A percentile compares a stretch with the other conserved stretches of the same genome.
Evolutionary conservation across 164 flowering plant species (phyloP).

Genomic region (Santalum album): DNA sequence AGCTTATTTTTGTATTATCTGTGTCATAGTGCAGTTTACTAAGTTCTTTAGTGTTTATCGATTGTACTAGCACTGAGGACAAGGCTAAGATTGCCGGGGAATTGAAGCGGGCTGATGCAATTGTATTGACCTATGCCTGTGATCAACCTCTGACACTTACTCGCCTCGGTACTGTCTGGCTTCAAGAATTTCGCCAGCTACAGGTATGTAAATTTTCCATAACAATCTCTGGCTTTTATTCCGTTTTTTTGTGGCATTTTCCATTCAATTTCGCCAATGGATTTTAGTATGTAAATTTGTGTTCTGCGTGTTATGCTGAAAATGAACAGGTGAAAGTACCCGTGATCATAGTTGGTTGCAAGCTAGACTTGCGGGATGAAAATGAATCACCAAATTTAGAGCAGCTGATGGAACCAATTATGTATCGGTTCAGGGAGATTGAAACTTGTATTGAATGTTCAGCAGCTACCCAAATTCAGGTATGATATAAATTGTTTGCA

Average conservation of each 20-base stretch:
- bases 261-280: background rate
- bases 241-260: background rate
- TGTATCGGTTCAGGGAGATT: constrained; percentile 97
- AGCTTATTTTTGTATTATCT: too few relatives aligned
- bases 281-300: background rate
- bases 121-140: constrained; percentile 90
- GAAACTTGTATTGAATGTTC: constrained; percentile 99
- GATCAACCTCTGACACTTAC: constrained; percentile 70
- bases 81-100: constrained; percentile 61
- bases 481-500: constrained; percentile 10
- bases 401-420: constrained; percentile 86
- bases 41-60: background rate
- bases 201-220: constrained; percentile 37
- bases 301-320: background rate
- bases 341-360: constrained; percentile 65
- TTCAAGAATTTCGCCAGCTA: constrained; percentile 74
- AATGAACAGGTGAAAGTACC: constrained; percentile 43
- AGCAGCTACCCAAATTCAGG: constrained; percentile 77
- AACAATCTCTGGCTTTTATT: background rate
- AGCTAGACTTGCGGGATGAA: constrained; percentile 84
- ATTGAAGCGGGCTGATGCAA: constrained; percentile 77
- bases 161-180: constrained; percentile 76
- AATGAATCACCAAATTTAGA: constrained; percentile 60
- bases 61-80: constrained; percentile 44
- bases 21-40: too few relatives aligned